Evolutionary conservation across 108 stramenopile species (phyloP).

Genomic region (Fistulifera pelliculosa): DNA sequence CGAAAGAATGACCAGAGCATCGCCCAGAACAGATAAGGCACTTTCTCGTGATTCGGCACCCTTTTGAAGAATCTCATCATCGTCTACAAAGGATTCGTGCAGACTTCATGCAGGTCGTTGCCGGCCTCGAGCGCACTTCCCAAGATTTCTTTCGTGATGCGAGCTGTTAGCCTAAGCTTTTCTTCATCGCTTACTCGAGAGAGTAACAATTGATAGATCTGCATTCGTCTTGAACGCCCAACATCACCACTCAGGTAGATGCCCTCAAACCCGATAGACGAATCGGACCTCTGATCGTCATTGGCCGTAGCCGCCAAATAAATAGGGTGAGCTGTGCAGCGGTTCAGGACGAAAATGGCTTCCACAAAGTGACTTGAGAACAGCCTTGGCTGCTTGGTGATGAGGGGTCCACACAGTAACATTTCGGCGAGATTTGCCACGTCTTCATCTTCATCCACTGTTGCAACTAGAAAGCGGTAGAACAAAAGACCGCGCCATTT

Average conservation of each 20-base stretch:
- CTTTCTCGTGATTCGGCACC: constrained; percentile 22
- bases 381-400: constrained; percentile 65
- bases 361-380: constrained; percentile 86
- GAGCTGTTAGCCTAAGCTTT: constrained; percentile 80
- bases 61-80: constrained; percentile 1
- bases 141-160: constrained; percentile 81
- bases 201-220: constrained; percentile 79
- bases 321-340: constrained; percentile 84
- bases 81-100: constrained; percentile 12
- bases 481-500: constrained; percentile 91
- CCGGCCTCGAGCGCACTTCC: constrained; percentile 54
- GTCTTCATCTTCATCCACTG: constrained; percentile 79
- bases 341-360: constrained; percentile 86
- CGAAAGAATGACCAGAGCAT: constrained; percentile 53
- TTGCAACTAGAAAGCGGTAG: constrained; percentile 83
- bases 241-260: constrained; percentile 36
- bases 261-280: constrained; percentile 47
- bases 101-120: constrained; percentile 56
- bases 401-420: constrained; percentile 66
- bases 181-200: constrained; percentile 83
- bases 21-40: constrained; percentile 55
- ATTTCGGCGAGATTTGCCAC: constrained; percentile 66
- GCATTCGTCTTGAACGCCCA: constrained; percentile 38
- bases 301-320: constrained; percentile 60
- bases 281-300: constrained; percentile 60